Percentiles rank a stretch among this genome's conserved stretches.
phyloP scores from a whole-genome alignment of 352 stramenopile species.

The Phytopythium vexans region DNA sequence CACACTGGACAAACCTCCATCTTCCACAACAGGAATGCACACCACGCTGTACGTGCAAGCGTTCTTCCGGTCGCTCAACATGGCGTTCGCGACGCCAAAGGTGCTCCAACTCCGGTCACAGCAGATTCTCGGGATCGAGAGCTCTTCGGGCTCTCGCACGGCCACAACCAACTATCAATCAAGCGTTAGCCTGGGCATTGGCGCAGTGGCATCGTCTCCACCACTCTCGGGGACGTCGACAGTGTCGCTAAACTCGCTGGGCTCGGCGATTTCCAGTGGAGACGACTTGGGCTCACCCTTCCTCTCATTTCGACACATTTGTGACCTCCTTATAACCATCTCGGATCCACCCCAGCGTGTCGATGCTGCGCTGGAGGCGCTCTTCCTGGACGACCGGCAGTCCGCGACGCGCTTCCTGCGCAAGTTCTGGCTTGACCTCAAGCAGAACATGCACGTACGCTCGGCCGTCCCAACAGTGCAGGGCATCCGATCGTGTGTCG shows the following conservation, averaged over 20 bases:
- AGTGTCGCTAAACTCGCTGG: slow-evolving; percentile 1
- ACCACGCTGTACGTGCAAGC: slow-evolving; percentile 14
- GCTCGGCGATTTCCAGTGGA: slow-evolving; percentile 10
- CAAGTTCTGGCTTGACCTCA: slow-evolving; percentile 52
- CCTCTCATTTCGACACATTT: slow-evolving; percentile 52
- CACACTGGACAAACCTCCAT: not conserved
- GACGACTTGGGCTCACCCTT: slow-evolving; percentile 22
- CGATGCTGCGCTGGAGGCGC: slow-evolving; percentile 39
- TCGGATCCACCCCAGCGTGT: slow-evolving; percentile 23
- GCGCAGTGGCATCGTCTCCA: not conserved
- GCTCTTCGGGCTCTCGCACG: not conserved
- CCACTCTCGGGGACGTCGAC: not conserved
- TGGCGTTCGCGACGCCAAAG: slow-evolving; percentile 40
- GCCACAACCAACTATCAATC: slow-evolving; percentile 3
- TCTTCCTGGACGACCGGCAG: slow-evolving; percentile 43
- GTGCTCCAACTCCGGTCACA: slow-evolving; percentile 51
- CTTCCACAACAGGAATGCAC: slow-evolving; percentile 1
- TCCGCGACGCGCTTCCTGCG: slow-evolving; percentile 28
- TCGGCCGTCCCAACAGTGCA: slow-evolving; percentile 16
- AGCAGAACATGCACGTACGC: slow-evolving; percentile 28
- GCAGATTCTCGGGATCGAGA: slow-evolving; percentile 44
- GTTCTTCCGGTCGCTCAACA: slow-evolving; percentile 30
- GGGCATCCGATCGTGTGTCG: slow-evolving; percentile 26
- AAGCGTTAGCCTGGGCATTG: not conserved
- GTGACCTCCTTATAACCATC: slow-evolving; percentile 31